Conservation (phyloP, 176 grass and related monocot genomes). For the Zizania latifolia region DNA sequence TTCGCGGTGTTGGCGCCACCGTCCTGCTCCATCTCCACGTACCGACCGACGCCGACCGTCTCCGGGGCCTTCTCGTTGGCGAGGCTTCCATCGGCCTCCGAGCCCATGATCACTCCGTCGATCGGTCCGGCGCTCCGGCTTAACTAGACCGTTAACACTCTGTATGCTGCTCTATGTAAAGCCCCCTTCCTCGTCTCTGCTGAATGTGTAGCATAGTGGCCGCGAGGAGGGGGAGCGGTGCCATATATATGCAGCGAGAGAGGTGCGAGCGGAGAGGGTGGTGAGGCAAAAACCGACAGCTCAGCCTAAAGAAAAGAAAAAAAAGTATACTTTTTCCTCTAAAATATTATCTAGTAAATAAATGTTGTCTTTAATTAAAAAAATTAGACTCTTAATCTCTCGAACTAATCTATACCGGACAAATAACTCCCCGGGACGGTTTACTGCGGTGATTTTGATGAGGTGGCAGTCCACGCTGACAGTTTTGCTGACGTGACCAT, state of each 20-base stretch:
- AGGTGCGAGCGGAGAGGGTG: constrained; percentile 1
- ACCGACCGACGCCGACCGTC: constrained; percentile 63
- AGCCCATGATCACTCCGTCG: constrained; percentile 38
- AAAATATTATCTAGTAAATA: too few species aligned
- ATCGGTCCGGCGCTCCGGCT: neutral
- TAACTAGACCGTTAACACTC: neutral
- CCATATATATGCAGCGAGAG: constrained; percentile 30
- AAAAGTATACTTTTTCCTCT: too few species aligned
- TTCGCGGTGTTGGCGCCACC: constrained; percentile 37
- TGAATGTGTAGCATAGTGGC: neutral
- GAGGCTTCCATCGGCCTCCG: constrained; percentile 35
- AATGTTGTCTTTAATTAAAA: too few species aligned
- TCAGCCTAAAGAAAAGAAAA: constrained; percentile 52
- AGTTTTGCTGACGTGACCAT: too few species aligned
- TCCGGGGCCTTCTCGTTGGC: constrained; percentile 81
- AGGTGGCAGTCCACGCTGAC: too few species aligned
- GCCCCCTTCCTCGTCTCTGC: neutral
- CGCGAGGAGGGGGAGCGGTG: constrained; percentile 3
- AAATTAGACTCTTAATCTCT: too few species aligned
- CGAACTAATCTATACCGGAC: too few species aligned
- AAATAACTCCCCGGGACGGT: too few species aligned
- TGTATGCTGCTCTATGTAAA: neutral
- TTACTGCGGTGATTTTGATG: too few species aligned
- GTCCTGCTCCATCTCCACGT: constrained; percentile 91
- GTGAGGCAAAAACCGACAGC: constrained; percentile 29